Evolutionary conservation across 495 filamentous ascomycete genomes (phyloP), one percentile per base, ranked within the genome.

Genomic region (Penicillium egyptiacum): DNA sequence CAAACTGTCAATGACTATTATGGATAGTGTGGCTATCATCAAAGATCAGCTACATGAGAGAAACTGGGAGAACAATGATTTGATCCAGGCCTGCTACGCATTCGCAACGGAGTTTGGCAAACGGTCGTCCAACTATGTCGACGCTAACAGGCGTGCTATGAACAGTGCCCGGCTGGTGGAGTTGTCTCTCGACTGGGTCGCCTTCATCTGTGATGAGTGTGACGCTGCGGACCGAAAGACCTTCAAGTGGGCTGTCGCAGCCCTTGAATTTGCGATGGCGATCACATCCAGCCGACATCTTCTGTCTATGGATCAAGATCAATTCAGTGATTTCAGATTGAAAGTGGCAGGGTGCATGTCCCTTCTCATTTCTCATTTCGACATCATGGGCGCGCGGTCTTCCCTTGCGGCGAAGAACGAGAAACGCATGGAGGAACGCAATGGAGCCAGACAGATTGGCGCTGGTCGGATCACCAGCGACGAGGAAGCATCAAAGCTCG

Each of bases 301-400:
- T 42, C 74, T 98, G 7, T 87, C 84, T 5, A 87, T 98, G 53
- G 89, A 86, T 23, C 90, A 95, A 50, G 82, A 86, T 23, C 92
- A 98, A 64, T 98, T 96, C 68, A 82, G 84, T 33, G 81, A 77
- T 55, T 70, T 98, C 54, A 82, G 92, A 43, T 80, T 84, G 19
- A 98, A 97, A 71, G 94, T 98, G 17, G 90, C 92, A 35, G 94
- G 93, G 2, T 98, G 94, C 67, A 98, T 98, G 95, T 92, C 91
- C 12, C 82, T 98, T 30, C 82, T 98, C 25, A 97, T 98, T 58
- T 96, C 92, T 7, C 94, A 98, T 68, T 98, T 98, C 62, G 94
- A 98, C 75, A 97, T 98, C 68, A 95, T 98, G 89, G 94, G 95
- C 44, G 94, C 94, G 47, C 82, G 92, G 62, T 96, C 91, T 22